phyloP scores from a whole-genome alignment of 2,329 filamentous ascomycete species.

The Cladosporium cucumerinum region DNA sequence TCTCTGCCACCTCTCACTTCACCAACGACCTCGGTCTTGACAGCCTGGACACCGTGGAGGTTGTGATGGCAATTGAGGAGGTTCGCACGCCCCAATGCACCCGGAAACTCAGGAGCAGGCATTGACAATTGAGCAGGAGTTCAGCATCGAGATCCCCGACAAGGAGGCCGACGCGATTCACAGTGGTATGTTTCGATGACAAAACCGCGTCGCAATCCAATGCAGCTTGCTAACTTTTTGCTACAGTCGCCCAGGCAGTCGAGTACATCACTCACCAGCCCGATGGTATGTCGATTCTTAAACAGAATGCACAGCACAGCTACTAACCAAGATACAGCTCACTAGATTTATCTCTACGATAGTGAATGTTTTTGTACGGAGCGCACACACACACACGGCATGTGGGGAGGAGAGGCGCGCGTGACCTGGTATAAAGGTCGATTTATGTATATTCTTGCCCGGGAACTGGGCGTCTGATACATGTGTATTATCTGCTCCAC shows the following conservation, averaged over 20 bases:
- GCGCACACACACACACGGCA: slow-evolving; percentile 6
- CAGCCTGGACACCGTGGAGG: slow-evolving; percentile 97
- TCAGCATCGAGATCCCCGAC: slow-evolving; percentile 96
- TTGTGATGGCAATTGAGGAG: slow-evolving; percentile 99
- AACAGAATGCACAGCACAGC: background rate
- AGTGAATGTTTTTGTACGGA: slow-evolving; percentile 13
- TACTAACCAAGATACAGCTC: slow-evolving; percentile 29
- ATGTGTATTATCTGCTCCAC: slow-evolving; percentile 30
- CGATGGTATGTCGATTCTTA: slow-evolving; percentile 64
- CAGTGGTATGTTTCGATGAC: slow-evolving; percentile 64
- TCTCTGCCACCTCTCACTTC: slow-evolving; percentile 83
- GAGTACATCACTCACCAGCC: slow-evolving; percentile 92
- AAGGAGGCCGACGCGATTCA: slow-evolving; percentile 94
- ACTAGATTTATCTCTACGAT: slow-evolving; percentile 22
- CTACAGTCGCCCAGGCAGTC: slow-evolving; percentile 83
- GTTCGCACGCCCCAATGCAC: slow-evolving; percentile 42
- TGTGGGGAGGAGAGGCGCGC: slow-evolving; percentile 17
- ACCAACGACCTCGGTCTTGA: slow-evolving; percentile 95
- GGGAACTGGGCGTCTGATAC: slow-evolving; percentile 24
- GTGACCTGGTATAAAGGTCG: slow-evolving; percentile 20
- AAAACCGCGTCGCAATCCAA: background rate
- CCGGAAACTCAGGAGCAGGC: slow-evolving; percentile 47
- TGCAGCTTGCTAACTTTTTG: slow-evolving; percentile 7
- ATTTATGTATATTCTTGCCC: slow-evolving; percentile 32
- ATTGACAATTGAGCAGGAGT: slow-evolving; percentile 53